A percentile compares a stretch with the other conserved stretches of the same genome.
Conservation (phyloP, 805 yeast species). For the Metschnikowia similis region DNA sequence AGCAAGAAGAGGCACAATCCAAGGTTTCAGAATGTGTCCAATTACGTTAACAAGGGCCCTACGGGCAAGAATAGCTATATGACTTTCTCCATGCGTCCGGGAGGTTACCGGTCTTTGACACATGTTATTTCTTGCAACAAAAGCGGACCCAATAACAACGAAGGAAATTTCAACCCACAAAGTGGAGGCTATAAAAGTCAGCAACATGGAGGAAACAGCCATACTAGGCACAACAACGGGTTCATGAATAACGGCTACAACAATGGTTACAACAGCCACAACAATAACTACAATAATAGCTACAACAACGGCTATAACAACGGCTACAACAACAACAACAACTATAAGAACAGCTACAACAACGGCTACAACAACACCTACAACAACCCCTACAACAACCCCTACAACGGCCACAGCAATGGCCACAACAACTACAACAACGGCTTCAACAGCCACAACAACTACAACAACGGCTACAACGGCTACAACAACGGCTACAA, state of each 20-base stretch:
- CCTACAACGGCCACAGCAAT: neutral
- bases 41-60: constrained; percentile 40
- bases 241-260: neutral
- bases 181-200: neutral
- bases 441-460: neutral
- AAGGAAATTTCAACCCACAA: constrained; percentile 4
- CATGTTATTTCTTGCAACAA: constrained; percentile 7
- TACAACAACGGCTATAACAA: neutral
- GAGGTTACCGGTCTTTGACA: constrained; percentile 34
- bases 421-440: neutral
- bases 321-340: neutral
- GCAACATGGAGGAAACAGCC: constrained; percentile 1
- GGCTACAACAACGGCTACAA: neutral
- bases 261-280: constrained; percentile 1
- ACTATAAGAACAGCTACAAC: neutral
- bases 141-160: constrained; percentile 8
- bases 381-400: neutral
- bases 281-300: neutral
- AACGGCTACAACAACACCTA: neutral
- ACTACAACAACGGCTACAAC: neutral
- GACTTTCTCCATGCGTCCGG: constrained; percentile 32
- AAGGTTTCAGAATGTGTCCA: constrained; percentile 17
- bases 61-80: constrained; percentile 30
- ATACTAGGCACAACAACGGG: constrained; percentile 2
- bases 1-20: constrained; percentile 33